Evolutionary conservation across 306 rosid species (phyloP).

Genomic region (Medicago arabica): DNA sequence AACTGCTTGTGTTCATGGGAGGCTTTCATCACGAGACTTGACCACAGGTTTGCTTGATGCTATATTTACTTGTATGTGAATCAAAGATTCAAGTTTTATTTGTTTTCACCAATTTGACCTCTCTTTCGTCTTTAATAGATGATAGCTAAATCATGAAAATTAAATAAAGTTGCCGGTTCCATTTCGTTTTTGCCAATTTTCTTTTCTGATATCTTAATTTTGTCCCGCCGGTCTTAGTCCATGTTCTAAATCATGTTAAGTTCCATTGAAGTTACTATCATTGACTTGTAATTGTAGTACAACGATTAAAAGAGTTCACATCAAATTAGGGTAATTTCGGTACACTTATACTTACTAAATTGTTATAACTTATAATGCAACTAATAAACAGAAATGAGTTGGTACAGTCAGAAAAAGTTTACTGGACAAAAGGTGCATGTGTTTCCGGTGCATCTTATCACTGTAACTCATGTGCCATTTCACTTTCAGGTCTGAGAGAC

Average conservation of each 20-base stretch:
- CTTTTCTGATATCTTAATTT: slow-evolving; percentile 14
- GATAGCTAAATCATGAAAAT: slow-evolving; percentile 32
- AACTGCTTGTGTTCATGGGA: slow-evolving; percentile 82
- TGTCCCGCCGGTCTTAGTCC: slow-evolving; percentile 18
- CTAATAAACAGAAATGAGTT: slow-evolving; percentile 29
- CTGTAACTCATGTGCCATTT: slow-evolving; percentile 37
- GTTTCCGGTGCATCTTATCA: slow-evolving; percentile 42
- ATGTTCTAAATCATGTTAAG: slow-evolving; percentile 1
- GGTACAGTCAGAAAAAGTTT: slow-evolving; percentile 24
- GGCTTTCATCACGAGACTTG: slow-evolving; percentile 79
- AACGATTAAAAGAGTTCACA: slow-evolving; percentile 5
- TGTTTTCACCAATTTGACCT: slow-evolving; percentile 24
- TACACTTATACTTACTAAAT: slow-evolving; percentile 1
- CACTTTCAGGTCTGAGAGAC: slow-evolving; percentile 76
- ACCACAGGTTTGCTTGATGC: slow-evolving; percentile 69
- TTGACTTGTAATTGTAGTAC: slow-evolving; percentile 12
- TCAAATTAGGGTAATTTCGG: slow-evolving; percentile 37
- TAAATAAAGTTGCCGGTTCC: slow-evolving; percentile 15
- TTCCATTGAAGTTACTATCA: slow-evolving; percentile 12
- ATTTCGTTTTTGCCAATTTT: slow-evolving; percentile 10
- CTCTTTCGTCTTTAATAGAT: slow-evolving; percentile 18
- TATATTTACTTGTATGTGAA: slow-evolving; percentile 36
- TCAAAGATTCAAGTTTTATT: slow-evolving; percentile 36
- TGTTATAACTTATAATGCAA: slow-evolving; percentile 15
- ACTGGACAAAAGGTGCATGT: slow-evolving; percentile 27